Evolutionary conservation across 805 yeast genomes (phyloP).

Genomic region (Monosporozyma solicola): DNA sequence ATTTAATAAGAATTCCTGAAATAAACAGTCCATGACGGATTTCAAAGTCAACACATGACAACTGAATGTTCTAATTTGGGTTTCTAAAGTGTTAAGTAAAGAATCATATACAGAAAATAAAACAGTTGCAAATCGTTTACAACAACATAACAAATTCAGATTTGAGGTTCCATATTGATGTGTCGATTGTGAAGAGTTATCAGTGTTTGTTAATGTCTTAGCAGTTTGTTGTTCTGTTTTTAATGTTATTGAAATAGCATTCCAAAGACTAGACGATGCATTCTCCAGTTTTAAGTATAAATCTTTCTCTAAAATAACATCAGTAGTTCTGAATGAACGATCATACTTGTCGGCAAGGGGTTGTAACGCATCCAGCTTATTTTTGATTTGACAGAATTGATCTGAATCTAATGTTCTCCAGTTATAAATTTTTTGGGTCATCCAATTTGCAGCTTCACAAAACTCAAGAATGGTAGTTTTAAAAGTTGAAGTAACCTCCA

Average conservation of each 20-base stretch:
- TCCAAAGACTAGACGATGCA: slow-evolving; percentile 33
- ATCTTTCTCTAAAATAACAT: slow-evolving; percentile 14
- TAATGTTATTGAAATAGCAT: slow-evolving; percentile 24
- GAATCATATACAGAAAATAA: slow-evolving; percentile 28
- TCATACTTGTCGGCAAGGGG: slow-evolving; percentile 30
- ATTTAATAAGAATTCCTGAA: neutral
- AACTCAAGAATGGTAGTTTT: slow-evolving; percentile 15
- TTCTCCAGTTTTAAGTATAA: slow-evolving; percentile 20
- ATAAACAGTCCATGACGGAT: slow-evolving; percentile 21
- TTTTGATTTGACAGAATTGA: slow-evolving; percentile 4
- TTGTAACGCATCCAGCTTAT: slow-evolving; percentile 17
- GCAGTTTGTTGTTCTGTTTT: slow-evolving; percentile 12
- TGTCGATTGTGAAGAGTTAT: neutral
- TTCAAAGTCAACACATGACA: slow-evolving; percentile 28
- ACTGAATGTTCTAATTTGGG: slow-evolving; percentile 25
- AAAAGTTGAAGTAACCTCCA: slow-evolving; percentile 13
- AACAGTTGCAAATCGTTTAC: slow-evolving; percentile 27
- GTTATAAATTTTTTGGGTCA: slow-evolving; percentile 9
- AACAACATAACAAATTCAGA: slow-evolving; percentile 9
- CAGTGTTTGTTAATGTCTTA: neutral
- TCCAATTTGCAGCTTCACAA: slow-evolving; percentile 19
- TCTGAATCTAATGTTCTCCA: slow-evolving; percentile 1
- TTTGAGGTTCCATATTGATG: neutral
- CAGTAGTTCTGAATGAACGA: slow-evolving; percentile 20
- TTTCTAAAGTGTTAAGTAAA: slow-evolving; percentile 11